phyloP scores from a whole-genome alignment of 2,329 filamentous ascomycete species.

The Talaromyces atroroseus region DNA sequence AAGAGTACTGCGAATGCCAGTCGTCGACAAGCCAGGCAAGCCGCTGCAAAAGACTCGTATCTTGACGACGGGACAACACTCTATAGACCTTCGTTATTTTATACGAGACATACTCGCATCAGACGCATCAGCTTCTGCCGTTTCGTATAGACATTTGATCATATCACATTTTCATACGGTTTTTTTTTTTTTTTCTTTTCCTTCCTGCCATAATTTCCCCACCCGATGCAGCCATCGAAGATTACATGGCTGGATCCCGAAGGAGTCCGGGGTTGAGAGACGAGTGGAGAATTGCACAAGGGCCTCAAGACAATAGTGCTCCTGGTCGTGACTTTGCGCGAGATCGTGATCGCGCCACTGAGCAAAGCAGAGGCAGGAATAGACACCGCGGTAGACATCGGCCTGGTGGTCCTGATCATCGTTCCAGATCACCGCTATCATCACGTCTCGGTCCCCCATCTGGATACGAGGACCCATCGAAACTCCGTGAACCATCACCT shows the following conservation, averaged over 20 bases:
- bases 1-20: constrained; percentile 6
- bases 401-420: constrained; percentile 34
- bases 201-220: background rate
- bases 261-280: constrained; percentile 47
- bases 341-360: constrained; percentile 35
- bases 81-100: constrained; percentile 1
- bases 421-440: constrained; percentile 35
- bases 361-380: constrained; percentile 17
- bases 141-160: background rate
- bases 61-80: constrained; percentile 1
- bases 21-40: constrained; percentile 4
- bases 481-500: constrained; percentile 26
- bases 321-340: constrained; percentile 38
- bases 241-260: constrained; percentile 47
- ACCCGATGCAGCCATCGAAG: constrained; percentile 38
- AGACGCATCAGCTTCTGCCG: background rate
- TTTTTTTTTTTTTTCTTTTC: background rate
- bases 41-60: background rate
- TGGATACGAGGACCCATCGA: constrained; percentile 26
- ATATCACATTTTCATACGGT: background rate
- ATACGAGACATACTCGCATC: background rate
- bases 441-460: constrained; percentile 26
- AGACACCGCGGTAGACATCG: constrained; percentile 22
- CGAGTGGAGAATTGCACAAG: constrained; percentile 44
- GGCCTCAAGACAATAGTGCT: constrained; percentile 34